phyloP scores from a whole-genome alignment of 2,329 filamentous ascomycete genomes.

The Tricladium varicosporioides region DNA sequence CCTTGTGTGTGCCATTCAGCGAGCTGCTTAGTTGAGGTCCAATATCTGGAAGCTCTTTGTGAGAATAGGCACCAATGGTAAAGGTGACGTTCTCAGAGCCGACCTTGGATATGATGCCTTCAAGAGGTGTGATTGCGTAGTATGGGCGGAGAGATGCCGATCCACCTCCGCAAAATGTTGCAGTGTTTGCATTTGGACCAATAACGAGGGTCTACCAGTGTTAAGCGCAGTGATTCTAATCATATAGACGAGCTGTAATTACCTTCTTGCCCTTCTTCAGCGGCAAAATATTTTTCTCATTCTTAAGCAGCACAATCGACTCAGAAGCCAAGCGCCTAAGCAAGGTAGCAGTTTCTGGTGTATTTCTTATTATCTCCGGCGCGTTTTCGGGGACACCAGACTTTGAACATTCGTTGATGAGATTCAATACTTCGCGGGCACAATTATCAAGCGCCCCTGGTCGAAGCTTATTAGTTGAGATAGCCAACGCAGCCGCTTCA shows the following conservation, averaged over 20 bases:
- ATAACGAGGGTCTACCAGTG: constrained; percentile 47
- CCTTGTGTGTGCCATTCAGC: constrained; percentile 50
- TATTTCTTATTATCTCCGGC: constrained; percentile 27
- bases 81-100: constrained; percentile 41
- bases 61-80: constrained; percentile 61
- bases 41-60: constrained; percentile 61
- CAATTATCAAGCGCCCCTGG: constrained; percentile 26
- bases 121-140: constrained; percentile 65
- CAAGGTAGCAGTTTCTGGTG: constrained; percentile 39
- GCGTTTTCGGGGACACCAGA: constrained; percentile 27
- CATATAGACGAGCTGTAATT: neutral
- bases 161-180: constrained; percentile 43
- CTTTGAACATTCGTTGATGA: constrained; percentile 37
- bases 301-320: constrained; percentile 64
- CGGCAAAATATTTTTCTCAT: constrained; percentile 56
- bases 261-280: constrained; percentile 57
- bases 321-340: constrained; percentile 57
- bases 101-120: constrained; percentile 60
- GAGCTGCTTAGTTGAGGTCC: constrained; percentile 46
- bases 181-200: constrained; percentile 55
- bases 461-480: constrained; percentile 24
- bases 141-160: constrained; percentile 33
- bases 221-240: constrained; percentile 1
- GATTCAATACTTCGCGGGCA: constrained; percentile 27
- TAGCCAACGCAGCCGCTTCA: constrained; percentile 22